Evolutionary conservation across 192 early-diverging fungal species (phyloP).

Genomic region (Backusella westeae): DNA sequence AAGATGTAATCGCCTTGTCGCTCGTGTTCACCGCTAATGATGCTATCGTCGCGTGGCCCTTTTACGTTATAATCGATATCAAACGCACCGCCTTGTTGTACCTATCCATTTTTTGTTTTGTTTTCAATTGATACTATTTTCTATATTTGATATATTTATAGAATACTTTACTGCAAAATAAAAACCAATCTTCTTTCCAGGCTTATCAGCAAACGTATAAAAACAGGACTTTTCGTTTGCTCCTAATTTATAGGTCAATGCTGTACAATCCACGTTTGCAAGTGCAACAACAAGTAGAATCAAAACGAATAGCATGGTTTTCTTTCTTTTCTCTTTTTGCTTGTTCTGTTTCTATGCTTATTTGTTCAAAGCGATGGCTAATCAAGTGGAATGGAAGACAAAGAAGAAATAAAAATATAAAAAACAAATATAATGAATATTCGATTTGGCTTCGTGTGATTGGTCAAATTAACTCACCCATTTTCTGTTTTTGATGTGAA

Average conservation of each 20-base stretch:
- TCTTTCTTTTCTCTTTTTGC: background rate
- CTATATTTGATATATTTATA: background rate
- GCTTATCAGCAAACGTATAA: slow-evolving; percentile 71
- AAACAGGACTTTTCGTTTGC: slow-evolving; percentile 93
- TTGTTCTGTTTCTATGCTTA: background rate
- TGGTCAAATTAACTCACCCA: background rate
- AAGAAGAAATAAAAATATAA: background rate
- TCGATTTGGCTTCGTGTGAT: background rate
- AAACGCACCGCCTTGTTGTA: slow-evolving; percentile 94
- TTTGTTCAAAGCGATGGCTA: background rate
- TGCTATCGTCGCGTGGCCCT: slow-evolving; percentile 64
- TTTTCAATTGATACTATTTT: background rate
- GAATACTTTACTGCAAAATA: slow-evolving; percentile 87
- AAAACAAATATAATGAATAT: background rate
- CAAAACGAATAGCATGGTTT: background rate
- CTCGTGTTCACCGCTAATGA: slow-evolving; percentile 81
- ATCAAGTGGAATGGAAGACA: background rate
- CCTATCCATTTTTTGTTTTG: slow-evolving; percentile 47
- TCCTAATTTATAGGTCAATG: slow-evolving; percentile 83
- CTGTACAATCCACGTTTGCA: slow-evolving; percentile 28
- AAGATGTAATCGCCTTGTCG: slow-evolving; percentile 96
- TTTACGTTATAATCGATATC: slow-evolving; percentile 93
- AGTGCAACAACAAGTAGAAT: background rate
- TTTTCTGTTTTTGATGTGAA: background rate
- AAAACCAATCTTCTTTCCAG: slow-evolving; percentile 91